phyloP scores from a whole-genome alignment of 2,329 filamentous ascomycete species.

The Botrytis deweyae region DNA sequence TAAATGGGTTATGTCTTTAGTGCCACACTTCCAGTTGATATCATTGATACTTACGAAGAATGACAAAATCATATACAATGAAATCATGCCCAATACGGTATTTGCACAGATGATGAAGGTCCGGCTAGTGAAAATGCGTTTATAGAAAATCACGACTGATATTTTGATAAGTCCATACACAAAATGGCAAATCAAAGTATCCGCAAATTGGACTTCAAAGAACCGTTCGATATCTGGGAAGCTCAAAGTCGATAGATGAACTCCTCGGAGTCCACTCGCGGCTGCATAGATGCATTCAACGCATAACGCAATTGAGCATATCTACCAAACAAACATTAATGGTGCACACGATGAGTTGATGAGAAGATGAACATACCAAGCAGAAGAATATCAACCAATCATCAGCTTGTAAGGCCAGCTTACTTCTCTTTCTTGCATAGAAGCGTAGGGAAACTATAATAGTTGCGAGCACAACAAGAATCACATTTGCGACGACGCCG shows the following conservation, averaged over 20 bases:
- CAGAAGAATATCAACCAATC: constrained; percentile 17
- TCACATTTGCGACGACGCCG: constrained; percentile 15
- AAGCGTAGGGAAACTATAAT: constrained; percentile 5
- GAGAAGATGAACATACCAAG: neutral
- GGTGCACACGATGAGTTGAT: neutral
- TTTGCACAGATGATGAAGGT: constrained; percentile 3
- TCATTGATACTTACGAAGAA: constrained; percentile 11
- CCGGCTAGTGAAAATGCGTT: constrained; percentile 9
- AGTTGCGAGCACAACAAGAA: constrained; percentile 2
- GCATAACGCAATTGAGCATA: constrained; percentile 1
- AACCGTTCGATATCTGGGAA: constrained; percentile 6
- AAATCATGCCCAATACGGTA: constrained; percentile 10
- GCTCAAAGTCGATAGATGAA: neutral
- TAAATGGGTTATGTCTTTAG: neutral
- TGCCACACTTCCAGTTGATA: neutral
- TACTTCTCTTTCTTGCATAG: constrained; percentile 13
- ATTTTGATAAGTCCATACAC: constrained; percentile 15
- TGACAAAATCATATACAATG: constrained; percentile 6
- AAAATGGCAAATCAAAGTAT: constrained; percentile 19
- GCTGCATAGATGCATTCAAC: constrained; percentile 13
- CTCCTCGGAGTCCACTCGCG: constrained; percentile 11
- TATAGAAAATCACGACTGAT: constrained; percentile 18
- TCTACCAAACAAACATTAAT: neutral
- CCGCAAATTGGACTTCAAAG: constrained; percentile 7
- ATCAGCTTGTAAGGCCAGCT: constrained; percentile 8